phyloP scores from a whole-genome alignment of 192 early-diverging fungal genomes.

The Backusella westeae region DNA sequence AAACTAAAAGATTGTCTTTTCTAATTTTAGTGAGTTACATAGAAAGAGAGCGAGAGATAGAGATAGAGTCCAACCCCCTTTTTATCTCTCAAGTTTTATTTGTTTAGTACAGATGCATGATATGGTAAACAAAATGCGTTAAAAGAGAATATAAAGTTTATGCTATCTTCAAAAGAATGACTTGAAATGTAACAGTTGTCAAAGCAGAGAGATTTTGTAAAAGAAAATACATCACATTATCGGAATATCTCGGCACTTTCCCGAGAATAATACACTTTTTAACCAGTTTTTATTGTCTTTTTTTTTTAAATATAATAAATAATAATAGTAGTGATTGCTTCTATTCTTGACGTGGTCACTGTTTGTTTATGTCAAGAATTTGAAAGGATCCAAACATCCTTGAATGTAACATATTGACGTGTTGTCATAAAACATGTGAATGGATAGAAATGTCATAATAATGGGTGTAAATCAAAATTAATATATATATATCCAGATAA shows the following conservation, averaged over 20 bases:
- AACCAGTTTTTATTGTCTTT: not conserved
- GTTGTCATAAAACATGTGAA: conserved; percentile 8
- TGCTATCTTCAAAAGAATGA: conserved; percentile 5
- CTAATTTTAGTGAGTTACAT: not conserved
- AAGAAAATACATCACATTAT: not conserved
- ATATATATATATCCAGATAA: conserved; percentile 1
- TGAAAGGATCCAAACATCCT: not conserved
- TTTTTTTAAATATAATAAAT: not conserved
- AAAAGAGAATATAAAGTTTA: conserved; percentile 1
- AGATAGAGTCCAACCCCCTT: not conserved
- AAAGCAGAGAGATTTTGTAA: not conserved
- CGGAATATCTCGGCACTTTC: not conserved
- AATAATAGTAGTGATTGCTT: not conserved
- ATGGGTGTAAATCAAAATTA: conserved; percentile 3
- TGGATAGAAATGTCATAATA: not conserved
- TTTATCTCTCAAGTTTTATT: not conserved
- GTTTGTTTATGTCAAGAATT: conserved; percentile 7
- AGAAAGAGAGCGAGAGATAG: not conserved
- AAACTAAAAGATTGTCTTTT: not conserved
- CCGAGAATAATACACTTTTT: not conserved
- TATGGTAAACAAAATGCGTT: not conserved
- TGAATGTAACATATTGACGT: conserved; percentile 5
- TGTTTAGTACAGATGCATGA: conserved; percentile 5
- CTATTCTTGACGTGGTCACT: not conserved
- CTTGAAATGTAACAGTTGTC: not conserved